A percentile compares a stretch with the other conserved stretches of the same genome.
These are phyloP conservation scores for Termitomyces heimii DNA, from an alignment of 768 basidiomycete species.

Conservation along the genomic window DNA sequence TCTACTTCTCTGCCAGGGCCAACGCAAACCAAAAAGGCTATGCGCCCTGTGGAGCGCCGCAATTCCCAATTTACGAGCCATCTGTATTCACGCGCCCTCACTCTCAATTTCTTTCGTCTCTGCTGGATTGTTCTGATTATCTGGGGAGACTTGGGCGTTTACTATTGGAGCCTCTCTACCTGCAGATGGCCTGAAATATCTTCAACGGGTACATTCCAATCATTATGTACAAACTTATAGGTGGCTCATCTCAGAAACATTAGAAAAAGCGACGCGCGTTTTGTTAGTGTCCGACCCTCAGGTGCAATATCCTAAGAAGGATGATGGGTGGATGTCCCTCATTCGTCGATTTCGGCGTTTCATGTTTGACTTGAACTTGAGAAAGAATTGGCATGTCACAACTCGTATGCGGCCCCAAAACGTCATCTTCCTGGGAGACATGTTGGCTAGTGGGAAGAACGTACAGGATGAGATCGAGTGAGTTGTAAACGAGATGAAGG, in stretches of 20 bases:
- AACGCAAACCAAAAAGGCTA: conserved; percentile 2
- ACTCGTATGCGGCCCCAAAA: conserved; percentile 51
- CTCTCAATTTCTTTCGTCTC: conserved; percentile 15
- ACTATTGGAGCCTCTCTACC: conserved; percentile 49
- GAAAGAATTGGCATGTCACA: conserved; percentile 65
- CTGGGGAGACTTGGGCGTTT: conserved; percentile 61
- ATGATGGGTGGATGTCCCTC: conserved; percentile 34
- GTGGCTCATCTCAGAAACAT: neutral
- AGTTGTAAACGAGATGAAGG: conserved; percentile 6
- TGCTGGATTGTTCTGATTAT: conserved; percentile 29
- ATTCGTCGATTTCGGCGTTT: conserved; percentile 32
- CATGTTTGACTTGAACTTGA: conserved; percentile 53
- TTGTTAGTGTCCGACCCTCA: conserved; percentile 70
- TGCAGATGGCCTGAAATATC: conserved; percentile 56
- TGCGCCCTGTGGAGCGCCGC: conserved; percentile 16
- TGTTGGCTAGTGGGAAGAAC: conserved; percentile 60
- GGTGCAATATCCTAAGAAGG: conserved; percentile 35
- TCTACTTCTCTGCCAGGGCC: neutral
- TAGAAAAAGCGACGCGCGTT: conserved; percentile 41
- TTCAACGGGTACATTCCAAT: conserved; percentile 16
- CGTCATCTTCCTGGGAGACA: conserved; percentile 76
- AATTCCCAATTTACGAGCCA: conserved; percentile 10
- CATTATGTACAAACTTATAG: neutral
- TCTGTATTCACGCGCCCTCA: conserved; percentile 14
- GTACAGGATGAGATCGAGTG: conserved; percentile 40